Evolutionary conservation across 2,329 filamentous ascomycete genomes (phyloP).

Genomic region (Aspergillus proliferans): DNA sequence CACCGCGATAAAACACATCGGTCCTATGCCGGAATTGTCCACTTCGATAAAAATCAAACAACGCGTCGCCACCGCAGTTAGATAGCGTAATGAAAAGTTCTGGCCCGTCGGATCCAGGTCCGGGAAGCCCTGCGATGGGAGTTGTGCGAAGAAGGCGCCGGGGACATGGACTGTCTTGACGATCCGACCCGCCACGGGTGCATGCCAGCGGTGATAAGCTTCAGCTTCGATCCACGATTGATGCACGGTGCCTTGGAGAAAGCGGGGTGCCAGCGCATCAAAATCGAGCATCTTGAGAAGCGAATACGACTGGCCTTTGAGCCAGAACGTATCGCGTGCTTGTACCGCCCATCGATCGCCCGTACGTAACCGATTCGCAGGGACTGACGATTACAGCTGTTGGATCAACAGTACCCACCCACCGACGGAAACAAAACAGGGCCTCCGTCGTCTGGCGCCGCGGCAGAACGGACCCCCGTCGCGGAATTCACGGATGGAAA

Average conservation of each 20-base stretch:
- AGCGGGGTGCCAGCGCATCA: conserved; percentile 35
- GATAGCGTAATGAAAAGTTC: conserved; percentile 52
- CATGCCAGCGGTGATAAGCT: conserved; percentile 63
- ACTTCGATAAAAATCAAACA: conserved; percentile 63
- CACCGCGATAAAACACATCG: conserved; percentile 61
- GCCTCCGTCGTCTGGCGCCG: conserved; percentile 38
- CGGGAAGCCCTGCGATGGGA: conserved; percentile 40
- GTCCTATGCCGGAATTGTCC: conserved; percentile 55
- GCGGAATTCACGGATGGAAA: conserved; percentile 55
- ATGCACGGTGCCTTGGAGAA: conserved; percentile 55
- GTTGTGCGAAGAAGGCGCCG: conserved; percentile 60
- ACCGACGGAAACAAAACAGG: background rate
- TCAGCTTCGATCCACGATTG: conserved; percentile 60
- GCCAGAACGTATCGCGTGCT: conserved; percentile 55
- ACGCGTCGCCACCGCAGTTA: conserved; percentile 58
- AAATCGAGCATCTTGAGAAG: conserved; percentile 54
- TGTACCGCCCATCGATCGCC: conserved; percentile 44
- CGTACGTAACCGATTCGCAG: conserved; percentile 56
- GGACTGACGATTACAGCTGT: conserved; percentile 49
- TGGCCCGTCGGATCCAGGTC: conserved; percentile 18
- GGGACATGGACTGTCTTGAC: conserved; percentile 48
- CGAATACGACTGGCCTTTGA: conserved; percentile 61
- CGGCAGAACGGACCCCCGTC: conserved; percentile 50
- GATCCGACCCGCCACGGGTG: conserved; percentile 55
- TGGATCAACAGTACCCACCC: background rate